These are phyloP conservation scores for Trichoderma gracile DNA, from an alignment of 2,329 filamentous ascomycete species.

Conservation along the genomic window DNA sequence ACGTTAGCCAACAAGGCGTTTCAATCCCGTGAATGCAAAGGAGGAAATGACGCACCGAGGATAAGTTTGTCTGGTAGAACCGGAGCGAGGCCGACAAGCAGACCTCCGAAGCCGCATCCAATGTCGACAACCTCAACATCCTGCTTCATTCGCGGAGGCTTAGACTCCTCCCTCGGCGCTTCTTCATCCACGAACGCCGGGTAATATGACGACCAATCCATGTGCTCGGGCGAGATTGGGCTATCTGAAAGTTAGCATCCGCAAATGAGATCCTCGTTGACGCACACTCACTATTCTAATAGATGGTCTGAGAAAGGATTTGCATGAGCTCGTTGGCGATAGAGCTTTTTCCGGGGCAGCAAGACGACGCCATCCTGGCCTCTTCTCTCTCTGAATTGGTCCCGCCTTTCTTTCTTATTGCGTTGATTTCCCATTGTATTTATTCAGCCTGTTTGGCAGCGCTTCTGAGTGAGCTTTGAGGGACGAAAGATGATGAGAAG, in stretches of 20 bases:
- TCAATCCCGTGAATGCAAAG: not conserved
- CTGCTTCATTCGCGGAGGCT: slow-evolving; percentile 46
- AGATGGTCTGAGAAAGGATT: slow-evolving; percentile 97
- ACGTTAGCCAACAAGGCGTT: not conserved
- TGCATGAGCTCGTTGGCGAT: slow-evolving; percentile 92
- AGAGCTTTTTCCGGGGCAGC: slow-evolving; percentile 92
- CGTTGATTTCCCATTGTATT: slow-evolving; percentile 35
- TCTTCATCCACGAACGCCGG: slow-evolving; percentile 64
- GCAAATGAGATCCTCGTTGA: not conserved
- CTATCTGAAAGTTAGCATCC: slow-evolving; percentile 47
- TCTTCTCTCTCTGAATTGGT: slow-evolving; percentile 61
- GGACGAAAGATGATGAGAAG: slow-evolving; percentile 25
- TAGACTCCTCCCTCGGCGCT: slow-evolving; percentile 36
- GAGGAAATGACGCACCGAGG: slow-evolving; percentile 58
- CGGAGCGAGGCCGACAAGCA: slow-evolving; percentile 82
- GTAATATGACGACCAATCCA: slow-evolving; percentile 90
- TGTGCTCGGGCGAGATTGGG: slow-evolving; percentile 73
- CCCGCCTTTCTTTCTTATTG: slow-evolving; percentile 65
- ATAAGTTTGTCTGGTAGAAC: slow-evolving; percentile 79
- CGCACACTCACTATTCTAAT: slow-evolving; percentile 70
- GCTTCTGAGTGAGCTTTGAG: slow-evolving; percentile 17
- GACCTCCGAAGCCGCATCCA: slow-evolving; percentile 91
- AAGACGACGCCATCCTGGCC: slow-evolving; percentile 55
- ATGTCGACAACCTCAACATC: slow-evolving; percentile 93
- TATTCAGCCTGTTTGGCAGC: not conserved